Evolutionary conservation across 805 yeast species (phyloP), one percentile per base, ranked within the genome.

Genomic region (Lachancea dasiensis): DNA sequence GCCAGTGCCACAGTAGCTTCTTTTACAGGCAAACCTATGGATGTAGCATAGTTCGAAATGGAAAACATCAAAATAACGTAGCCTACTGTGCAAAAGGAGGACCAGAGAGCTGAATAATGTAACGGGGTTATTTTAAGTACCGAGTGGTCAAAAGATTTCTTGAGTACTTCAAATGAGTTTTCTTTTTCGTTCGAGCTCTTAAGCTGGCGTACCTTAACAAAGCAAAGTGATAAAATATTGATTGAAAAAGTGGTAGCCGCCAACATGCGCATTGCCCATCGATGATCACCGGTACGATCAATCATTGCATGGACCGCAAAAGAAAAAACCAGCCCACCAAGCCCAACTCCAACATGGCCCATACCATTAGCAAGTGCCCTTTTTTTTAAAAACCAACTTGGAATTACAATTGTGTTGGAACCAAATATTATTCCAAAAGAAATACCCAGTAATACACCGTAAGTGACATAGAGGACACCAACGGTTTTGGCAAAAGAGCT

Each of bases 381-480:
- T 41, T 64, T 77, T 45, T 73, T 79, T 29, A 74, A 58, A 52
- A 83, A 83, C 81, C 84, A 82, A 38, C 77, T 82, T 0, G 87
- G 86, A 18, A 82, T 50, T 9, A 81, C 57, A 2, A 76, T 67
- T 15, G 76, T 60, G 6, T 74, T 76, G 1, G 89, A 80, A 2
- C 78, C 67, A 36, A 76, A 71, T 24, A 77, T 63, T n/a, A 76
- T 53, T 0, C 84, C 77, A 27, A 64, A 63, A 1, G 68, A 54
- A 23, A 72, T 51, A 22, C 86, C 82, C 37, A 70, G 72, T 28
- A 82, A 44, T 3, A 80, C 64, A 21, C 90, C 89, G 57, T 82
- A 87, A 6, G 85, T 74, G 29, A 79, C 55, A 49, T 70, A 79
- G 10, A 83, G 51, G 43, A 81, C 78, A 85, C 89, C 81, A 11